phyloP scores from a whole-genome alignment of 306 rosid genomes.

The Nissolia schottii region DNA sequence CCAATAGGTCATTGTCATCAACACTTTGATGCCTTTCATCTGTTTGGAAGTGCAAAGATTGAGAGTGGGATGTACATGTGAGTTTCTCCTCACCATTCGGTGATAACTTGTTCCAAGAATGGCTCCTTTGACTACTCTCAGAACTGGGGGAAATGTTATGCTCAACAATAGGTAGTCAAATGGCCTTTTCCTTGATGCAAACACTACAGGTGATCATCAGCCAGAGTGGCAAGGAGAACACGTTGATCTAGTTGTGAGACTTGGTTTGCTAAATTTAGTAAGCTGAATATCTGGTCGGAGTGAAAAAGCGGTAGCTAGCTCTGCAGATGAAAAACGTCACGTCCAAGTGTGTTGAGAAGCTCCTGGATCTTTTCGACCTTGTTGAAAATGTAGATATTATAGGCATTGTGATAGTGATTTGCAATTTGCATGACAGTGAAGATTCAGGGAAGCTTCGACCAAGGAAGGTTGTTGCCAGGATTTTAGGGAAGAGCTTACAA shows the following conservation, averaged over 20 bases:
- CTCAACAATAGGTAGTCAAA: slow-evolving; percentile 33
- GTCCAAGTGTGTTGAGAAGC: slow-evolving; percentile 44
- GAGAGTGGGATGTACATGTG: slow-evolving; percentile 77
- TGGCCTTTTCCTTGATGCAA: slow-evolving; percentile 26
- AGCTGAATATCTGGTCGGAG: slow-evolving; percentile 64
- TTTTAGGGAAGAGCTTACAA: slow-evolving; percentile 77
- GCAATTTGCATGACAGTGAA: slow-evolving; percentile 38
- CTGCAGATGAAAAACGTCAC: slow-evolving; percentile 50
- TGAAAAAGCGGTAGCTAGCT: slow-evolving; percentile 43
- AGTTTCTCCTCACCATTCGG: slow-evolving; percentile 37
- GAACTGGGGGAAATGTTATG: slow-evolving; percentile 70
- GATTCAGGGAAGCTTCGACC: slow-evolving; percentile 39
- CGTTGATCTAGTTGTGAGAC: slow-evolving; percentile 69
- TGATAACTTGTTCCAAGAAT: slow-evolving; percentile 44
- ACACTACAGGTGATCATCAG: slow-evolving; percentile 51
- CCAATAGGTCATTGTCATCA: slow-evolving; percentile 49
- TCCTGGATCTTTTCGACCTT: slow-evolving; percentile 47
- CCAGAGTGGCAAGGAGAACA: slow-evolving; percentile 76
- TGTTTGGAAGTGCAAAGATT: slow-evolving; percentile 57
- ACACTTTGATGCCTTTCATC: slow-evolving; percentile 71
- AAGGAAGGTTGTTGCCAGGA: slow-evolving; percentile 58
- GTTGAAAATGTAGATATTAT: slow-evolving; percentile 57
- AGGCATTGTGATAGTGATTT: slow-evolving; percentile 63
- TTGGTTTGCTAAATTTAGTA: slow-evolving; percentile 73
- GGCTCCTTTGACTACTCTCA: slow-evolving; percentile 71